Conservation (phyloP, 805 yeast species). For the Wickerhamiella occidentalis region DNA sequence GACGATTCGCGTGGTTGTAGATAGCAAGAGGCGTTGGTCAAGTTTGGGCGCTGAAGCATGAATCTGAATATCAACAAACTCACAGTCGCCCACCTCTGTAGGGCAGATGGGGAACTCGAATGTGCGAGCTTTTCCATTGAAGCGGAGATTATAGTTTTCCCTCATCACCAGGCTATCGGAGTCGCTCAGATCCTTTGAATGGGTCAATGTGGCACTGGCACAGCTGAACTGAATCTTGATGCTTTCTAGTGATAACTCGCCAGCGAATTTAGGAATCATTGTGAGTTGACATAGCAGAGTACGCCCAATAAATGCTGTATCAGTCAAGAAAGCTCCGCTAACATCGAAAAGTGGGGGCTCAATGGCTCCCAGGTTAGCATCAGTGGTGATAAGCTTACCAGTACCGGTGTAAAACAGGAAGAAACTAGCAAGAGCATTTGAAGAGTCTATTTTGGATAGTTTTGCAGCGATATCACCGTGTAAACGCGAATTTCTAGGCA, state of each 20-base stretch:
- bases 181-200: background rate
- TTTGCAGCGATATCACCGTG: background rate
- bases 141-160: background rate
- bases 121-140: slow-evolving; percentile 9
- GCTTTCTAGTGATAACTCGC: slow-evolving; percentile 11
- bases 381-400: background rate
- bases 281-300: slow-evolving; percentile 18
- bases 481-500: background rate
- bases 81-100: slow-evolving; percentile 22
- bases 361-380: slow-evolving; percentile 5
- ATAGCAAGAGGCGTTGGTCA: slow-evolving; percentile 13
- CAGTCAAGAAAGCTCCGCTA: slow-evolving; percentile 14
- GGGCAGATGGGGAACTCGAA: slow-evolving; percentile 24
- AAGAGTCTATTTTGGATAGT: background rate
- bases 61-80: slow-evolving; percentile 16
- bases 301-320: slow-evolving; percentile 18
- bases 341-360: slow-evolving; percentile 13
- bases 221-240: slow-evolving; percentile 15
- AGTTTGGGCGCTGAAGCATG: slow-evolving; percentile 10
- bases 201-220: slow-evolving; percentile 7
- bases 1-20: background rate
- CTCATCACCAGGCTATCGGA: background rate
- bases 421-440: background rate
- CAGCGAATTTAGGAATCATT: slow-evolving; percentile 14
- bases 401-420: background rate